Evolutionary conservation across 495 filamentous ascomycete genomes (phyloP).

Genomic region (Aspergillus biplanus): DNA sequence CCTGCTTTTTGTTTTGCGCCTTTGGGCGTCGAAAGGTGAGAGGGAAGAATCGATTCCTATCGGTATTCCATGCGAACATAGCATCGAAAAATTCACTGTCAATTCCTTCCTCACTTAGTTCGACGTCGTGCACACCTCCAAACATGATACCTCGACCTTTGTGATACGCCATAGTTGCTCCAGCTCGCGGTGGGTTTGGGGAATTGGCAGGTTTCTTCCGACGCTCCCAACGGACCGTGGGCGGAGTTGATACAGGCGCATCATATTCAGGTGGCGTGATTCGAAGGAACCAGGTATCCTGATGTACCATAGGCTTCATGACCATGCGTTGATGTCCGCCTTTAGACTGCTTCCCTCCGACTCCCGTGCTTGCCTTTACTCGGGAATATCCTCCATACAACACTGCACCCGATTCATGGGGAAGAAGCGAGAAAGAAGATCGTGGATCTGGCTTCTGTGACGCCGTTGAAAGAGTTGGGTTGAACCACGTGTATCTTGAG

Average conservation of each 20-base stretch:
- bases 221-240: conserved; percentile 84
- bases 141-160: conserved; percentile 92
- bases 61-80: conserved; percentile 88
- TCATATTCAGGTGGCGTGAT: conserved; percentile 73
- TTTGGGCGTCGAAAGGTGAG: conserved; percentile 74
- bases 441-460: conserved; percentile 86
- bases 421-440: conserved; percentile 87
- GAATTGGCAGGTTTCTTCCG: conserved; percentile 90
- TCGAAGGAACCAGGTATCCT: conserved; percentile 91
- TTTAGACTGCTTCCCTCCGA: conserved; percentile 60
- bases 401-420: conserved; percentile 85
- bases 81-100: conserved; percentile 95
- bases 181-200: conserved; percentile 81
- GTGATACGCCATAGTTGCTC: conserved; percentile 89
- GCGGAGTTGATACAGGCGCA: conserved; percentile 59
- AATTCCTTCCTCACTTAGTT: conserved; percentile 91
- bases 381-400: conserved; percentile 93
- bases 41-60: conserved; percentile 91
- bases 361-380: conserved; percentile 67
- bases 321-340: conserved; percentile 66
- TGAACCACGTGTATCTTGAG: conserved; percentile 75
- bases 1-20: conserved; percentile 60
- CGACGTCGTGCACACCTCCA: conserved; percentile 92
- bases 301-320: conserved; percentile 84
- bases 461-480: conserved; percentile 68